Conservation (phyloP, 1,139 yeast species). For the Zhuliangozyma blackwelliae region DNA sequence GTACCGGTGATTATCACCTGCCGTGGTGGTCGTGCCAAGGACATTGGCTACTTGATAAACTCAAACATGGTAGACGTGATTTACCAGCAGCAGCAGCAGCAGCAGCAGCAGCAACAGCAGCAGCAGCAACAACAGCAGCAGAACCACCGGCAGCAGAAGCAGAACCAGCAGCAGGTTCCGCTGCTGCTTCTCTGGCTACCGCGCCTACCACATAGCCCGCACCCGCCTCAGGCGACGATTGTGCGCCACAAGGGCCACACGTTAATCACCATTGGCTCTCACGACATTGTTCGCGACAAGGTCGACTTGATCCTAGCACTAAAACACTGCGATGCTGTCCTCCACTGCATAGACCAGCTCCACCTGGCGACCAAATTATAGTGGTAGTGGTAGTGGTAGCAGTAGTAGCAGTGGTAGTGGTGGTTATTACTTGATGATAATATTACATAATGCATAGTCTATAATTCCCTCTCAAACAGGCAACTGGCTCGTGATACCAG, state of each 20-base stretch:
- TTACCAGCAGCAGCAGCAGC: no score
- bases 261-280: background rate
- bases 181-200: constrained; percentile 21
- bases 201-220: constrained; percentile 4
- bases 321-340: constrained; percentile 11
- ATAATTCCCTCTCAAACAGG: constrained; percentile 18
- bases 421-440: no score
- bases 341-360: constrained; percentile 9
- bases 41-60: constrained; percentile 7
- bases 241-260: background rate
- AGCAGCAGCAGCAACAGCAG: background rate
- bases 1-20: background rate
- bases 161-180: background rate
- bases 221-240: background rate
- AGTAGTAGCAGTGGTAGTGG: background rate
- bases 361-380: constrained; percentile 4
- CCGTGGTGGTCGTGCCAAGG: no score
- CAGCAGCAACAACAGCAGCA: background rate
- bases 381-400: background rate
- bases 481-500: constrained; percentile 39
- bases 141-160: background rate
- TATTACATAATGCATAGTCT: background rate
- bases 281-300: constrained; percentile 1
- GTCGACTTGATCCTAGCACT: constrained; percentile 16
- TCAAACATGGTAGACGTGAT: constrained; percentile 9